Percentiles rank a stretch among this genome's conserved stretches.
phyloP scores from a whole-genome alignment of 2,329 filamentous ascomycete species.

The Rhinocladiella similis region DNA sequence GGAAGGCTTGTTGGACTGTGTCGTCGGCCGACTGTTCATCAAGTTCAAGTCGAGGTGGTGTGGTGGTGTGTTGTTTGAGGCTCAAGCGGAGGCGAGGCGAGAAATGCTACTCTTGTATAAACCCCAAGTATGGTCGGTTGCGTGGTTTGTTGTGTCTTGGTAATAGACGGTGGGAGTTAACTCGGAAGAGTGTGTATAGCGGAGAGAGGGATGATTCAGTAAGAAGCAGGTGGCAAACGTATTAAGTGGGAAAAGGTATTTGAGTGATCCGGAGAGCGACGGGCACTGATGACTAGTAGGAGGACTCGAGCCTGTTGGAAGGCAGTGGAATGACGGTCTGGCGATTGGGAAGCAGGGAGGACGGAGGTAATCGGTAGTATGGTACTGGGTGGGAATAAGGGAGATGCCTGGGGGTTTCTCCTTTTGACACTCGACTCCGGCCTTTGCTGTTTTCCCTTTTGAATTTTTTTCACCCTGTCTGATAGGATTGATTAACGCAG shows the following conservation, averaged over 20 bases:
- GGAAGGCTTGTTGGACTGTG: conserved; percentile 16
- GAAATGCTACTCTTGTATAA: conserved; percentile 5
- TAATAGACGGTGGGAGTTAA: conserved; percentile 10
- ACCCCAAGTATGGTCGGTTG: neutral
- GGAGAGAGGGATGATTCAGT: conserved; percentile 5
- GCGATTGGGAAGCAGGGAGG: neutral
- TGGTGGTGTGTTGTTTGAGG: conserved; percentile 1
- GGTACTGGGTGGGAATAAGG: neutral
- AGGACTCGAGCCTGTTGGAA: conserved; percentile 8
- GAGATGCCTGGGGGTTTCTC: neutral
- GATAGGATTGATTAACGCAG: neutral
- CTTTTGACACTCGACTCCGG: neutral
- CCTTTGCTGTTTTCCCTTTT: neutral
- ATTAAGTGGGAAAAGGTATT: conserved; percentile 15
- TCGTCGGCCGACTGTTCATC: conserved; percentile 22
- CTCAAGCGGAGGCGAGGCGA: conserved; percentile 13
- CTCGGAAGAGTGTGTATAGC: conserved; percentile 13
- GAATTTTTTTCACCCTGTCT: neutral
- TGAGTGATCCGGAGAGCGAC: conserved; percentile 13
- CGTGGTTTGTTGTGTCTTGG: conserved; percentile 16
- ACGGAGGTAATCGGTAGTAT: conserved; percentile 17
- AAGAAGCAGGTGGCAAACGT: conserved; percentile 24
- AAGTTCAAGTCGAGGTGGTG: conserved; percentile 4
- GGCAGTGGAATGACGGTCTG: no score
- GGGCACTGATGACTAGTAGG: conserved; percentile 14